Base-by-base conservation (phyloP, 2,329 filamentous ascomycete species). In the Alternaria brassicae region DNA sequence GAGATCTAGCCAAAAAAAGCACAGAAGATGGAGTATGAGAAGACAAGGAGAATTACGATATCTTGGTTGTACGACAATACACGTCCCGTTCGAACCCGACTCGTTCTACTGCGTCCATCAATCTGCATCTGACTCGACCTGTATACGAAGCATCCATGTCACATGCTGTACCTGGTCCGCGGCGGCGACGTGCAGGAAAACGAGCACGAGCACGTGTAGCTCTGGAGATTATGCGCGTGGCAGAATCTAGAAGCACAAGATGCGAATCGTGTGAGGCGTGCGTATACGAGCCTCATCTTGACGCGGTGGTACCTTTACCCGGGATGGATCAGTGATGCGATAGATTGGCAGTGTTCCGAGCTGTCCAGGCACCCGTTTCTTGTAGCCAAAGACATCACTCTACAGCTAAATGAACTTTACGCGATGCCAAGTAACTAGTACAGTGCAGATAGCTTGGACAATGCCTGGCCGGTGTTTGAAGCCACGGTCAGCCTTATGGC, bases 281-380 rank as follows among this genome's bases (percentile, higher is more conserved):
- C 54, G 34, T 28, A 50, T 47, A 47, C 49, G 54, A 50, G 54
- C 54, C 45, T 50, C 21, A 36, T 56, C 6, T 37, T 36, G 12
- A 48, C 39, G 44, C 39, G 47, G 62, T 66, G 56, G 48, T 30
- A 64, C 56, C 17, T 44, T 56, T 49, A 50, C 56, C 10, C 42
- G 58, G 32, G 53, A 19, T 41, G 34, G 34, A 25, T 37, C 13
- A 21, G 47, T 8, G 15, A 27, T 23, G 30, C 5, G 9, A 27
- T 23, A 37, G 32, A 27, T 37, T 37, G 32, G 25, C 12, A 17
- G 25, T 8, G 6, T 8, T 50, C 30, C 17, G 10, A n/a, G 28
- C 15, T 44, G 27, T 28, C 6, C 23, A 44, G 23, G 15, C 6
- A 17, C 15, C 17, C 23, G 4, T 2, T 3, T 28, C n/a, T 17